phyloP scores from a whole-genome alignment of 768 basidiomycete species.

The Collybia sordida region DNA sequence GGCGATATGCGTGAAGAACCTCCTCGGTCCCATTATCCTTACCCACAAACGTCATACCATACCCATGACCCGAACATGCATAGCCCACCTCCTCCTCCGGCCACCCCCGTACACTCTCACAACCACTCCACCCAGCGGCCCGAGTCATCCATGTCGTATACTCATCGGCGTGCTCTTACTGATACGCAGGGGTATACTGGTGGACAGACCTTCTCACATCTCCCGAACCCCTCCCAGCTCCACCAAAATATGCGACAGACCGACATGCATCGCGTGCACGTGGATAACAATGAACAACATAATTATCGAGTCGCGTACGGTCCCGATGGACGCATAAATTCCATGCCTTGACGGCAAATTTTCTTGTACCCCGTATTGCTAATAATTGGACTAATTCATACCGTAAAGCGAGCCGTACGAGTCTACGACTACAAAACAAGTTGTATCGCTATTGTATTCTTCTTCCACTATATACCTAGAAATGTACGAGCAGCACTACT shows the following conservation, averaged over 20 bases:
- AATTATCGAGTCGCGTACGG: slow-evolving; percentile 36
- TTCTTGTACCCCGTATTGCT: not conserved
- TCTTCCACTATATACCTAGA: slow-evolving; percentile 1
- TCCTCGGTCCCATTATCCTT: slow-evolving; percentile 51
- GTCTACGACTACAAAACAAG: slow-evolving; percentile 3
- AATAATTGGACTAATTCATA: slow-evolving; percentile 18
- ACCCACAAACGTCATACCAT: slow-evolving; percentile 49
- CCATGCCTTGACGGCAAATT: slow-evolving; percentile 38
- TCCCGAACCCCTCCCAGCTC: slow-evolving; percentile 43
- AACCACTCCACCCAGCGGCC: slow-evolving; percentile 34
- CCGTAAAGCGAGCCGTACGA: slow-evolving; percentile 8
- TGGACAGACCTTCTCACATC: slow-evolving; percentile 47
- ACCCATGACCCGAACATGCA: slow-evolving; percentile 39
- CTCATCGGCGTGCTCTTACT: slow-evolving; percentile 56
- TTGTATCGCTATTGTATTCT: not conserved
- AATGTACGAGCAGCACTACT: slow-evolving; percentile 2
- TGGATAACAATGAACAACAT: slow-evolving; percentile 28
- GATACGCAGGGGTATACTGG: slow-evolving; percentile 56
- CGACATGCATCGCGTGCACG: slow-evolving; percentile 39
- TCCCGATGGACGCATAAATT: slow-evolving; percentile 47
- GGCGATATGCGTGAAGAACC: slow-evolving; percentile 42
- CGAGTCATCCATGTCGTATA: slow-evolving; percentile 47
- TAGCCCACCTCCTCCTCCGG: slow-evolving; percentile 33
- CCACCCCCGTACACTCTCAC: slow-evolving; percentile 35
- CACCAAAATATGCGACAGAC: slow-evolving; percentile 39